Evolutionary conservation across 2,329 filamentous ascomycete genomes (phyloP), one percentile per base, ranked within the genome.

Genomic region (Exophiala mesophila): DNA sequence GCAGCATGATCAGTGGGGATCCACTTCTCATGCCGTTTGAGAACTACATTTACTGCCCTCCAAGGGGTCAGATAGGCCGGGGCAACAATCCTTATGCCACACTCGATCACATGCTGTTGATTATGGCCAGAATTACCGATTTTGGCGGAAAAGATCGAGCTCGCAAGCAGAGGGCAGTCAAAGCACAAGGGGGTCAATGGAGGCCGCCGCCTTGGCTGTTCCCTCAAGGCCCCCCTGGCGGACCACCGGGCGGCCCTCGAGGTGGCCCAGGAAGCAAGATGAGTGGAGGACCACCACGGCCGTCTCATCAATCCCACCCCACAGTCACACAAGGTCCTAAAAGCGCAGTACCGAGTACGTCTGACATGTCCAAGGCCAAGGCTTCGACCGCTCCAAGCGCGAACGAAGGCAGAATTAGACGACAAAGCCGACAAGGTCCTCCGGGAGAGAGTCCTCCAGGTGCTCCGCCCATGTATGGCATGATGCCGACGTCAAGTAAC

Each of bases 1-100:
- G 96, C 62, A 88, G 86, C 59, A 78, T 96, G 47, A 70, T 97
- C 17, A 92, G 89, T 53, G 90, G 88, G 6, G 89, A 90, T 30
- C 76, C 76, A 49, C 70, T 94, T 34, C 82, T 96, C 88, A 80
- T 94, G 72, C 81, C 88, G 31, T 94, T 85, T 59, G 73, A 80
- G 19, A 71, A 77, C 49, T 95, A 88, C 86, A 80, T 80, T n/a
- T 83, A 90, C 57, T 94, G 88, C 58, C 86, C 87, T 28, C 92
- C 92, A 3, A 76, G 92, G 58, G 85, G 85, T 7, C 83, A 84
- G 1, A 73, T 95, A 31, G 88, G 87, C 13, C 81, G 77, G 47
- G 68, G 83, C 3, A 83, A 89, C 57, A 84, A 87, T 7, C 77
- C 90, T 17, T 94, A 90, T 57, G 92, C 88, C 28, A 88, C 88